Conservation (phyloP, 148 eudicot genomes). For the Camellia granthamiana region DNA sequence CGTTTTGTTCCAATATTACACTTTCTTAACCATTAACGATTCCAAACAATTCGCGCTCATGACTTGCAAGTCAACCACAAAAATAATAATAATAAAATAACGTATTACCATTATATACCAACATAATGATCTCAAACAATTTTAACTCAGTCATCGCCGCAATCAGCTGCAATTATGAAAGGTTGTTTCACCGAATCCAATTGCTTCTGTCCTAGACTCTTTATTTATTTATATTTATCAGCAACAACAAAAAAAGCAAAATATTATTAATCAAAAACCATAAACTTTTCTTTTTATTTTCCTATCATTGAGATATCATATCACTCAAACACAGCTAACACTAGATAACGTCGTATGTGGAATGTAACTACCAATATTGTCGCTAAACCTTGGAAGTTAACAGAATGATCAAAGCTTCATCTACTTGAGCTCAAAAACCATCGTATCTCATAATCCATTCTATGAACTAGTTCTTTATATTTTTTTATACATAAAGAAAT, state of each 20-base stretch:
- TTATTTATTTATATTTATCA: no score
- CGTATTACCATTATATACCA: background rate
- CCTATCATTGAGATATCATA: no score
- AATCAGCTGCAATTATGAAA: background rate
- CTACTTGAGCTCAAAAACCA: background rate
- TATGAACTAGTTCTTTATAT: background rate
- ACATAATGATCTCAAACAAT: background rate
- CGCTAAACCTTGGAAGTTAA: background rate
- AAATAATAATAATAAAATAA: background rate
- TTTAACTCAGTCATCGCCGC: background rate
- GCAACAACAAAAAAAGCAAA: no score
- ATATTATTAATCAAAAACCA: no score
- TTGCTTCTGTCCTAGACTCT: no score
- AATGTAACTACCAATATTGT: slow-evolving; percentile 5
- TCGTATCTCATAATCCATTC: background rate
- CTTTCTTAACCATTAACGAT: background rate
- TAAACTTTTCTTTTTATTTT: no score
- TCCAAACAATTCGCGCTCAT: background rate
- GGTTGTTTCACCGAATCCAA: background rate
- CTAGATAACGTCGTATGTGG: background rate
- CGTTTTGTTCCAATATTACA: background rate
- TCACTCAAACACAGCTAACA: background rate
- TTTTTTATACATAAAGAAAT: background rate
- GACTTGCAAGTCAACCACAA: background rate
- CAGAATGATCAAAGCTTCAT: background rate